Conservation (phyloP, 2,329 filamentous ascomycete species). For the Cercospora zeae-maydis region DNA sequence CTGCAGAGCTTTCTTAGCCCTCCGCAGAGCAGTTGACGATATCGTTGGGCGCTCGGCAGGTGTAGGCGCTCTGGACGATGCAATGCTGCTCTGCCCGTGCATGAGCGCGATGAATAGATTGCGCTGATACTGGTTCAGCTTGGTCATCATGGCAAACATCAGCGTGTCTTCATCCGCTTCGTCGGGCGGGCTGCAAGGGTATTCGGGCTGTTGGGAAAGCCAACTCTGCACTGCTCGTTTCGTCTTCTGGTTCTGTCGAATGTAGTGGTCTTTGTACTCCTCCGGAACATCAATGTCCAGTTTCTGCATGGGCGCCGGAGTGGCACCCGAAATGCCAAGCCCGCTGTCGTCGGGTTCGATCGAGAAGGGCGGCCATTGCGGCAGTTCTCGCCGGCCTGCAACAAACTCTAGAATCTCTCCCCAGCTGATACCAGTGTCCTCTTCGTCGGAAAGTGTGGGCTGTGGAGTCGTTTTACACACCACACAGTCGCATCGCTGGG, state of each 20-base stretch:
- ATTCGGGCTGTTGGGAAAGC: slow-evolving; percentile 75
- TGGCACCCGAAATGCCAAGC: slow-evolving; percentile 53
- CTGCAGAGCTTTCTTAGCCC: slow-evolving; percentile 74
- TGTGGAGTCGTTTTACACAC: slow-evolving; percentile 63
- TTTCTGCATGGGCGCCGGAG: slow-evolving; percentile 64
- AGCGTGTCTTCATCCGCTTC: slow-evolving; percentile 94
- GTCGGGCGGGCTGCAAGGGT: slow-evolving; percentile 69
- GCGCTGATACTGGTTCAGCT: slow-evolving; percentile 69
- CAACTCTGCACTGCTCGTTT: slow-evolving; percentile 87
- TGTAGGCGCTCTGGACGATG: slow-evolving; percentile 62
- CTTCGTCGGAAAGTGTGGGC: slow-evolving; percentile 48
- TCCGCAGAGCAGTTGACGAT: slow-evolving; percentile 65
- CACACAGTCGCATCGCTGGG: slow-evolving; percentile 77
- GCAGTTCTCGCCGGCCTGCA: slow-evolving; percentile 80
- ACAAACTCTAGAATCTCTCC: slow-evolving; percentile 92
- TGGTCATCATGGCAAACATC: slow-evolving; percentile 88
- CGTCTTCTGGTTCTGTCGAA: slow-evolving; percentile 87
- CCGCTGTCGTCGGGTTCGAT: slow-evolving; percentile 56
- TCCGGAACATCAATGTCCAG: slow-evolving; percentile 92
- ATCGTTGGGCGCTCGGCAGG: slow-evolving; percentile 44
- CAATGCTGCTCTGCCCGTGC: slow-evolving; percentile 52
- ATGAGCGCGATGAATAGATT: slow-evolving; percentile 80
- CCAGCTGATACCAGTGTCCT: slow-evolving; percentile 75
- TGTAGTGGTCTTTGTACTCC: slow-evolving; percentile 87
- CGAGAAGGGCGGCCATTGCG: slow-evolving; percentile 83